A percentile compares a stretch with the other conserved stretches of the same genome.
Evolutionary conservation across 129 eudicot genomes (phyloP).

Genomic region (Centaurea solstitialis): DNA sequence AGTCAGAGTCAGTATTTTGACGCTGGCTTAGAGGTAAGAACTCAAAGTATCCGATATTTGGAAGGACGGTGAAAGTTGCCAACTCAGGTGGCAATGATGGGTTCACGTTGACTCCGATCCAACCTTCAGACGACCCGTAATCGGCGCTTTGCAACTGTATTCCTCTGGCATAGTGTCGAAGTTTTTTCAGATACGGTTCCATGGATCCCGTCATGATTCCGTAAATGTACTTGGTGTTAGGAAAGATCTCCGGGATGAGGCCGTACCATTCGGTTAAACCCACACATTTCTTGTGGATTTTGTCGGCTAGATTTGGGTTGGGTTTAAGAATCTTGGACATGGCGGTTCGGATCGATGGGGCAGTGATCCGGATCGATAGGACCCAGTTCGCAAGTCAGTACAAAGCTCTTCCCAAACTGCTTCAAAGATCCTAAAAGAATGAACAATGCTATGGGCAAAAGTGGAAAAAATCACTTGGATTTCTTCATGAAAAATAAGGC

Average conservation of each 20-base stretch:
- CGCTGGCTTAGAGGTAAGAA: conserved; percentile 58
- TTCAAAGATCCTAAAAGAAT: conserved; percentile 74
- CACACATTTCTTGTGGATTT: no score
- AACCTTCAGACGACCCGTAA: conserved; percentile 96
- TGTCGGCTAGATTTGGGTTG: no score
- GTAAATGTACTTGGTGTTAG: conserved; percentile 74
- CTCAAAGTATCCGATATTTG: conserved; percentile 82
- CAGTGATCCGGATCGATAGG: conserved; percentile 48
- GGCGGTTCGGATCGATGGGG: conserved; percentile 56
- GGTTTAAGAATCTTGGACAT: conserved; percentile 48
- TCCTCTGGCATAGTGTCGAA: conserved; percentile 75
- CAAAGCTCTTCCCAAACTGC: neutral
- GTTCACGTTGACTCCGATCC: conserved; percentile 88
- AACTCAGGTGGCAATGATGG: conserved; percentile 70
- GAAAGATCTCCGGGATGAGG: conserved; percentile 68
- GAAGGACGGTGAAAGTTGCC: conserved; percentile 73
- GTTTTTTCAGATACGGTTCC: conserved; percentile 76
- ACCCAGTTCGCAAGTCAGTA: conserved; percentile 22
- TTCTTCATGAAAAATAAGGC: conserved; percentile 54
- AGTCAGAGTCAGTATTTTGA: neutral
- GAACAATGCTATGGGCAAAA: conserved; percentile 83
- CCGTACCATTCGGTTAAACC: conserved; percentile 62
- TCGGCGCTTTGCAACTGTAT: conserved; percentile 71
- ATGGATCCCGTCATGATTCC: conserved; percentile 96
- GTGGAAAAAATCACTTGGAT: conserved; percentile 70